Evolutionary conservation across 257 asterid genomes (phyloP), one percentile per base, ranked within the genome.

Genomic region (Capsicum baccatum): DNA sequence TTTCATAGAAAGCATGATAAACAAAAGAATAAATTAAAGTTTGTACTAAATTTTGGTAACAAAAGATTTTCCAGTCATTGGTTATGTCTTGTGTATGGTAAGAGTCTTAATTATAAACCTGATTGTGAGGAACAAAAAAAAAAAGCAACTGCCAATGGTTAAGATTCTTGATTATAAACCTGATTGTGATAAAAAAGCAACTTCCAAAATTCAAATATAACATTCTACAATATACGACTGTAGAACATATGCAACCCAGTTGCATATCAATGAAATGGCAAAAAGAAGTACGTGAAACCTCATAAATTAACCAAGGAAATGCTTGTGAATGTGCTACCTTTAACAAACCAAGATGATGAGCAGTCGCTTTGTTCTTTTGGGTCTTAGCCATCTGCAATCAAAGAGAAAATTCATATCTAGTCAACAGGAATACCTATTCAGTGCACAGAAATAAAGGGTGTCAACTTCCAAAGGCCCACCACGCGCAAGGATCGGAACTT

Each of bases 311-410:
- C 62, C 47, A 74, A 21, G 33, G 26, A 74, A 21, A 74, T 48
- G 42, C 37, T 50, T 74, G 81, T 21, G 47, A 73, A 47, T 50
- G 50, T 68, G 73, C 39, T 88, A 96, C 99, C 98, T 96, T 96
- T 78, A 96, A 91, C 92, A 92, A 86, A 63, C 99, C 99, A 84
- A 97, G 95, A 86, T 97, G 99, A 89, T 97, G 97, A 58, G 99
- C 97, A 5, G 99, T 97, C 7, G 99, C 99, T 89, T 97, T 94
- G 88, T 97, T 97, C 88, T 97, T 97, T 90, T 97, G 99, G 60
- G 99, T 97, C 88, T 89, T 94, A 58, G 98, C 97, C 99, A 97
- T 97, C 99, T 97, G 91, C 87, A 92, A 86, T 54, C 85, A 82
- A 79, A 48, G 81, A 19, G 62, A 74, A 26, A 48, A 47, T 3